phyloP scores from a whole-genome alignment of 2,329 filamentous ascomycete genomes.

The Allantophomopsis lycopodina region DNA sequence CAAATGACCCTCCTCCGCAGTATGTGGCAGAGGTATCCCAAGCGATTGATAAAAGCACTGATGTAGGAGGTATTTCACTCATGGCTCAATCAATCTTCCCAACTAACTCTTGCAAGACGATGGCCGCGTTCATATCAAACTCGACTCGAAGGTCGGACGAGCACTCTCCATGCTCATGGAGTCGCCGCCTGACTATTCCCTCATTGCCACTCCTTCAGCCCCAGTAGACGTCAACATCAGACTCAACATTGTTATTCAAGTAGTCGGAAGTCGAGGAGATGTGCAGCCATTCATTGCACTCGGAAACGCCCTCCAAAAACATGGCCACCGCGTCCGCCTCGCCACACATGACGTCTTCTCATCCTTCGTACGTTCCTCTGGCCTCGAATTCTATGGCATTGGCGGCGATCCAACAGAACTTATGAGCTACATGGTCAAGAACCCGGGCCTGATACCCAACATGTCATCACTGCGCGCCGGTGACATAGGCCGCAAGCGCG shows the following conservation, averaged over 20 bases:
- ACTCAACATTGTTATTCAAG: conserved; percentile 46
- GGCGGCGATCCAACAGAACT: conserved; percentile 55
- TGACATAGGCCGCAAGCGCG: conserved; percentile 21
- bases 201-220: not conserved
- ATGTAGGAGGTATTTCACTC: too few species aligned
- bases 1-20: too few species aligned
- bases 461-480: conserved; percentile 21
- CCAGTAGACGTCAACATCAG: conserved; percentile 15
- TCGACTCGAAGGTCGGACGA: conserved; percentile 25
- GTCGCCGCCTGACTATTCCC: not conserved
- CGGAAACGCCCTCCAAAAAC: conserved; percentile 35
- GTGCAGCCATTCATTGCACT: conserved; percentile 49
- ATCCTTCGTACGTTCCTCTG: conserved; percentile 32
- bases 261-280: conserved; percentile 45
- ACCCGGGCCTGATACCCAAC: conserved; percentile 25
- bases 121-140: conserved; percentile 39
- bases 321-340: conserved; percentile 41
- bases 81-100: too few species aligned
- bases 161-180: conserved; percentile 5
- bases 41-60: too few species aligned
- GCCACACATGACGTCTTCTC: conserved; percentile 41
- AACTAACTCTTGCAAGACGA: conserved; percentile 22
- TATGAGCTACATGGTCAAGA: conserved; percentile 59
- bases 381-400: conserved; percentile 44
- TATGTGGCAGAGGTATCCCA: too few species aligned